Conservation (phyloP, 2,329 filamentous ascomycete genomes). For the Aspergillus sojae region DNA sequence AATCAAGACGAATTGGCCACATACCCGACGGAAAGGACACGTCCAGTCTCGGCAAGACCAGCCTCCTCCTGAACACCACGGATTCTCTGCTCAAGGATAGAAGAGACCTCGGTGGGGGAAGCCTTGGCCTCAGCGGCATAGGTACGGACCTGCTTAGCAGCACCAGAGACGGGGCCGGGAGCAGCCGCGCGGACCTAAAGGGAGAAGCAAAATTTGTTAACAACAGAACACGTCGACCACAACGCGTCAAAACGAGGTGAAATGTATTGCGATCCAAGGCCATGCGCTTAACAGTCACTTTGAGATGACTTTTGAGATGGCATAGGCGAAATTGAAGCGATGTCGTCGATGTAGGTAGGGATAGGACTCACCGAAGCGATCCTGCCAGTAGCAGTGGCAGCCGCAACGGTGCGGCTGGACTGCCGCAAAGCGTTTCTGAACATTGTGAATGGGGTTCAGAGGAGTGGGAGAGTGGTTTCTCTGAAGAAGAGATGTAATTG, state of each 20-base stretch:
- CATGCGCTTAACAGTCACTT: slow-evolving; percentile 31
- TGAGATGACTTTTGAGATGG: slow-evolving; percentile 38
- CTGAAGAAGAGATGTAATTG: slow-evolving; percentile 47
- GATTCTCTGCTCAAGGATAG: slow-evolving; percentile 98
- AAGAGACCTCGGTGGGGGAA: slow-evolving; percentile 95
- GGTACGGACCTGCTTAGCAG: slow-evolving; percentile 73
- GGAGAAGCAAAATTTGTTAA: slow-evolving; percentile 46
- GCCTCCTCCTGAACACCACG: slow-evolving; percentile 97
- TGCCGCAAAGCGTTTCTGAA: slow-evolving; percentile 98
- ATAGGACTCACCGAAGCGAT: slow-evolving; percentile 86
- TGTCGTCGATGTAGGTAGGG: slow-evolving; percentile 44
- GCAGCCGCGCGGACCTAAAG: slow-evolving; percentile 80
- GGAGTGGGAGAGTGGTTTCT: slow-evolving; percentile 47
- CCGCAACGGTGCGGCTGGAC: slow-evolving; percentile 92
- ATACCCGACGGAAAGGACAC: slow-evolving; percentile 98
- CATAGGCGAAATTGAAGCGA: slow-evolving; percentile 33
- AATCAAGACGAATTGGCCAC: slow-evolving; percentile 46
- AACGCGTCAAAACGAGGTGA: slow-evolving; percentile 25
- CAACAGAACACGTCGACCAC: slow-evolving; percentile 51
- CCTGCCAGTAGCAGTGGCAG: slow-evolving; percentile 88
- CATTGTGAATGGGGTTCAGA: slow-evolving; percentile 65
- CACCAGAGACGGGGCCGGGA: slow-evolving; percentile 74
- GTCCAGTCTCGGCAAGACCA: slow-evolving; percentile 95
- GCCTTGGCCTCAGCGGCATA: slow-evolving; percentile 96
- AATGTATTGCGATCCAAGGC: slow-evolving; percentile 25